Evolutionary conservation across 495 filamentous ascomycete genomes (phyloP).

Genomic region (Umbilicaria muhlenbergii): DNA sequence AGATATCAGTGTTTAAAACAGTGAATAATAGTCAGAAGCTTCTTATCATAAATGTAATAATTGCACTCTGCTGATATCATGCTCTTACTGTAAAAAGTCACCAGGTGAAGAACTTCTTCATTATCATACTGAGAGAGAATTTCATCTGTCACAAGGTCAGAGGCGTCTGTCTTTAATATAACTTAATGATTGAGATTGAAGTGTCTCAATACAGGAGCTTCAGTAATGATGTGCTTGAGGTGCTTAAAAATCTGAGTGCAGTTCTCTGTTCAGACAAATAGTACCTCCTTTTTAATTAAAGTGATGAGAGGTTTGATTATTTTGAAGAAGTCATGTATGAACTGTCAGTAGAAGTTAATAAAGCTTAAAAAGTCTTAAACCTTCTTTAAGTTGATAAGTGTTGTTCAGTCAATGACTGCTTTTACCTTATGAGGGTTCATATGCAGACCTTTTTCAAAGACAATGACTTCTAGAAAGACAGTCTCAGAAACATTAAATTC

Average conservation of each 20-base stretch:
- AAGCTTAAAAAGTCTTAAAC: constrained; percentile 14
- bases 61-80: constrained; percentile 15
- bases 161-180: background rate
- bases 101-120: constrained; percentile 1
- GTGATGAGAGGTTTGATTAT: constrained; percentile 3
- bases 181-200: background rate
- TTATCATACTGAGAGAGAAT: constrained; percentile 1
- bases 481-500: constrained; percentile 10
- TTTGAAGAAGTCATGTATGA: constrained; percentile 11
- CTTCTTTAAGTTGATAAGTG: constrained; percentile 4
- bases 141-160: background rate
- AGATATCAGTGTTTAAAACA: constrained; percentile 14
- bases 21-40: constrained; percentile 8
- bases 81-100: constrained; percentile 12
- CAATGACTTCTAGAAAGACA: constrained; percentile 13
- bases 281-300: constrained; percentile 3
- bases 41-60: constrained; percentile 18
- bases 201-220: background rate
- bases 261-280: background rate
- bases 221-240: too few relatives aligned
- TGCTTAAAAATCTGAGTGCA: too few relatives aligned
- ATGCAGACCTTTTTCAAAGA: constrained; percentile 8
- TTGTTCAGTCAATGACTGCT: constrained; percentile 8
- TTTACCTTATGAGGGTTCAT: constrained; percentile 8
- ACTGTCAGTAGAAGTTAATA: constrained; percentile 13